A percentile compares a stretch with the other conserved stretches of the same genome.
Evolutionary conservation across 2,329 filamentous ascomycete genomes (phyloP).

Genomic region (Pseudogymnoascus pannorum): DNA sequence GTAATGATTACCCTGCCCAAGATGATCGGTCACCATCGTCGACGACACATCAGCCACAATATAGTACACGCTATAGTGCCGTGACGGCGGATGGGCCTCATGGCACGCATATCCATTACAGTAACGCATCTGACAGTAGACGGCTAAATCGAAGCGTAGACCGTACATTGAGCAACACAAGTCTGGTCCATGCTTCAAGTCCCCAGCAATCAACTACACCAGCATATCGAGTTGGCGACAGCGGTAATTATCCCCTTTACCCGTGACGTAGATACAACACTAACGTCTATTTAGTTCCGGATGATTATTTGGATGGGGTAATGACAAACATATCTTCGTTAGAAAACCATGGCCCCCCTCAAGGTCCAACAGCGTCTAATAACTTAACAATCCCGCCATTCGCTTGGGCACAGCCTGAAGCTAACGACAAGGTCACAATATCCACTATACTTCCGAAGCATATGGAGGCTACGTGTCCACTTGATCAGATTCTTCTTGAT

Average conservation of each 20-base stretch:
- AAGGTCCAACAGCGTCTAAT: neutral
- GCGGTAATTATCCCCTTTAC: neutral
- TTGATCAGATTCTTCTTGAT: conserved; percentile 10
- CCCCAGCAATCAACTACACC: neutral
- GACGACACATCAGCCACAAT: neutral
- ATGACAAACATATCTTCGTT: neutral
- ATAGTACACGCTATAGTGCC: neutral
- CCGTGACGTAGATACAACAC: neutral
- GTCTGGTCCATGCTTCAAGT: neutral
- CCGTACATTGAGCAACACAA: neutral
- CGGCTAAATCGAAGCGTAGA: neutral
- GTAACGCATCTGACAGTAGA: neutral
- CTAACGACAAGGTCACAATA: neutral
- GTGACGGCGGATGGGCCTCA: neutral
- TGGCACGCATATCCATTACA: neutral
- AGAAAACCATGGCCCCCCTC: neutral
- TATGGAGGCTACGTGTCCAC: conserved; percentile 7
- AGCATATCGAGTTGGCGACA: neutral
- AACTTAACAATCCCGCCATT: neutral
- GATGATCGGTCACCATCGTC: neutral
- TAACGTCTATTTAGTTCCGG: neutral
- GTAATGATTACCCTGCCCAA: neutral
- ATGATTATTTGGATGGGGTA: neutral
- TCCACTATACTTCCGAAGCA: conserved; percentile 9
- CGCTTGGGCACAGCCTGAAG: conserved; percentile 4